Conservation (phyloP, 2,329 filamentous ascomycete species). For the Emergomyces orientalis region DNA sequence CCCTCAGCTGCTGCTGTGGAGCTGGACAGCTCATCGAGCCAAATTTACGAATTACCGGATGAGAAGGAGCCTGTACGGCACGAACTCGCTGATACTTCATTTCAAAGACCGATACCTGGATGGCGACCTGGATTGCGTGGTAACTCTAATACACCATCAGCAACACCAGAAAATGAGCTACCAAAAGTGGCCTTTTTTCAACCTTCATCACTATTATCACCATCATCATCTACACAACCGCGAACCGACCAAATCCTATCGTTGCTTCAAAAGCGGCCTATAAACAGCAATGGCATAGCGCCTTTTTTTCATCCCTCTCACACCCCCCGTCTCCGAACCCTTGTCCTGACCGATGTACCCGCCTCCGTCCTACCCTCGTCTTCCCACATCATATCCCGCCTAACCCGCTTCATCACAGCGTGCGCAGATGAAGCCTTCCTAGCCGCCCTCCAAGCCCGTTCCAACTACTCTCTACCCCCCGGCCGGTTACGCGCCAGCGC, state of each 20-base stretch:
- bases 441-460: conserved; percentile 43
- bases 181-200: neutral
- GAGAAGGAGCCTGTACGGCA: conserved; percentile 22
- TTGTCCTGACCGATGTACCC: conserved; percentile 51
- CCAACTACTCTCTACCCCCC: conserved; percentile 52
- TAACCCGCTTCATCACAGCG: conserved; percentile 47
- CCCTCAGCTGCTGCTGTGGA: conserved; percentile 16
- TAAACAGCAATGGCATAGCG: conserved; percentile 22
- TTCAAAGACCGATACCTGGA: neutral
- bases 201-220: conserved; percentile 10
- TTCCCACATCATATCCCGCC: conserved; percentile 34
- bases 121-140: neutral
- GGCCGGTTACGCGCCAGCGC: conserved; percentile 43
- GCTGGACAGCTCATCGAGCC: conserved; percentile 21
- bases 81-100: conserved; percentile 32
- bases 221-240: conserved; percentile 17
- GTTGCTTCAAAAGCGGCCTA: conserved; percentile 32
- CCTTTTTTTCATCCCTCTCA: conserved; percentile 45
- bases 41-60: conserved; percentile 30
- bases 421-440: conserved; percentile 48
- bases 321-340: conserved; percentile 45
- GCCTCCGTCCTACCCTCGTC: conserved; percentile 34
- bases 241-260: conserved; percentile 29
- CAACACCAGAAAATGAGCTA: conserved; percentile 8
- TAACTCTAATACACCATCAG: neutral